These are phyloP conservation scores for Prinsepia uniflora DNA, from an alignment of 306 rosid species.

Conservation along the genomic window DNA sequence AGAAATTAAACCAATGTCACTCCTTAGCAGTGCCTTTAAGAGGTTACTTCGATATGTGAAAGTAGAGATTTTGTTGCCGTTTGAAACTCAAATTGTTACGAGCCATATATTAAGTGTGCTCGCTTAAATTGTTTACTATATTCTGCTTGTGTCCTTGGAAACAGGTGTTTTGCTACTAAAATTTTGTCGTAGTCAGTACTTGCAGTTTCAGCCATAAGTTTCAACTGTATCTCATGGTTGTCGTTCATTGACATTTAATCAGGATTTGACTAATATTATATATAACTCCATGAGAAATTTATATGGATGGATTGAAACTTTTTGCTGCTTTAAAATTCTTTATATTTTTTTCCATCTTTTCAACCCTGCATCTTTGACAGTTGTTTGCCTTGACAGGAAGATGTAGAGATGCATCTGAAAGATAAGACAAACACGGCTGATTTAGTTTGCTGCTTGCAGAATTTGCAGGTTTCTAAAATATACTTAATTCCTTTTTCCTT, in stretches of 20 bases:
- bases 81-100: background rate
- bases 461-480: slow-evolving; percentile 67
- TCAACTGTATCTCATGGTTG: background rate
- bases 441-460: slow-evolving; percentile 92
- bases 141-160: background rate
- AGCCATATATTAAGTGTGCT: background rate
- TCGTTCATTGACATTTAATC: background rate
- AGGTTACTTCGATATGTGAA: background rate
- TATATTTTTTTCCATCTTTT: background rate
- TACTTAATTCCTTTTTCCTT: background rate
- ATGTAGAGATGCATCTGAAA: slow-evolving; percentile 50
- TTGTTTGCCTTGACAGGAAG: slow-evolving; percentile 45
- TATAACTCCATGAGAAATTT: background rate
- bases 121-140: background rate
- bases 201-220: background rate
- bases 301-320: background rate
- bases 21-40: background rate
- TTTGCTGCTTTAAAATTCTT: background rate
- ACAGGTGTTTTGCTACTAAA: background rate
- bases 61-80: background rate
- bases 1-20: background rate
- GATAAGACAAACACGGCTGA: slow-evolving; percentile 61
- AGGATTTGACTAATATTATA: background rate
- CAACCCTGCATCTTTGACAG: background rate
- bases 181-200: background rate